Evolutionary conservation across 1,139 yeast genomes (phyloP).

Genomic region (Taiozyma sp.): DNA sequence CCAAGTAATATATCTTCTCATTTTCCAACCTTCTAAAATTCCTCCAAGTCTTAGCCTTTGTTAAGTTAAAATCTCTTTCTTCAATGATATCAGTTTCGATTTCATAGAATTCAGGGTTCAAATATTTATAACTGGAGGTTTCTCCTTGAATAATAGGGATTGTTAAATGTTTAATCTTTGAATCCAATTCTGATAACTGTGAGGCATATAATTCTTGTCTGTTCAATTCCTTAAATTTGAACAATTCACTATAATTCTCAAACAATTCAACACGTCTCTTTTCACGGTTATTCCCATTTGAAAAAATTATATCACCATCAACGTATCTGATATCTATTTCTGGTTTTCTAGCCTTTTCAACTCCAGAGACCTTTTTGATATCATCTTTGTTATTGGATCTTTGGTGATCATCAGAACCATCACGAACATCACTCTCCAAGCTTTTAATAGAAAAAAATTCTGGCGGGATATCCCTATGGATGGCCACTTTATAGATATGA

Average conservation of each 20-base stretch:
- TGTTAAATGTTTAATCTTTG: not conserved
- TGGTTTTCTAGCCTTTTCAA: not conserved
- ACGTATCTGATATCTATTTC: not conserved
- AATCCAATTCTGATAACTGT: conserved; percentile 1
- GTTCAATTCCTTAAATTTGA: conserved; percentile 15
- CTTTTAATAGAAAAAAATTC: not conserved
- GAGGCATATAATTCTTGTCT: conserved; percentile 7
- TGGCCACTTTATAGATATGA: not conserved
- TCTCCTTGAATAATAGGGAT: conserved; percentile 7
- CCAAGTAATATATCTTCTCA: conserved; percentile 22
- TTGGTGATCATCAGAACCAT: not conserved
- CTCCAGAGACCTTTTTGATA: not conserved
- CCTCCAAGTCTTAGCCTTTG: conserved; percentile 22
- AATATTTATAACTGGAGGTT: not conserved
- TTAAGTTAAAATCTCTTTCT: conserved; percentile 27
- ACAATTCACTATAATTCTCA: conserved; percentile 15
- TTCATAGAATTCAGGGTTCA: conserved; percentile 12
- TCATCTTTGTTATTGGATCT: not conserved
- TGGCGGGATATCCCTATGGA: conserved; percentile 2
- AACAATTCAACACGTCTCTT: conserved; percentile 21
- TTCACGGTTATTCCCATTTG: conserved; percentile 25
- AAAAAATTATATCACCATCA: conserved; percentile 19
- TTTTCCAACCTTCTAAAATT: conserved; percentile 24
- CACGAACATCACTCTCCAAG: not conserved
- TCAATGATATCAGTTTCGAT: conserved; percentile 26